Base-by-base conservation (phyloP, 2,329 filamentous ascomycete genomes). In the Periglandula ipomoeae region DNA sequence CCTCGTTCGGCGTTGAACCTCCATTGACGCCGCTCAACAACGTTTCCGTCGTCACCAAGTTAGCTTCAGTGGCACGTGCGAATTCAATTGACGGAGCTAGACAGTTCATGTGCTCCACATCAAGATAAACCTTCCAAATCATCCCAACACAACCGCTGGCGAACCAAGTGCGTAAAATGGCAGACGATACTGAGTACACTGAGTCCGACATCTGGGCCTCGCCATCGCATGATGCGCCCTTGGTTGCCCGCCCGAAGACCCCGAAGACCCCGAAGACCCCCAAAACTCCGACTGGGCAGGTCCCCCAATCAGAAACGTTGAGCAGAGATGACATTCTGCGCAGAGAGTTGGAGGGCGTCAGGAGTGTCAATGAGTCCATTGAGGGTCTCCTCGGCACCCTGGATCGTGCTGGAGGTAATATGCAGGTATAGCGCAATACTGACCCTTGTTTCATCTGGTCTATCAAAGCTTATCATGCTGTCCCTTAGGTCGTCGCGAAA, bases 331-430 rank as follows among this genome's bases (percentile, higher is more conserved):
- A 81, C 2, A 78, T 81, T 13, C 71, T 98, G 57, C 83, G 79
- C 15, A 82, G 78, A 48, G 93, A 98, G 67, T 71, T 97, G 24
- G 83, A 89, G 53, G 86, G 84, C 43, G 83, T 98, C 27, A 82
- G 85, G 50, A 85, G 85, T 57, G 87, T 97, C 62, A 98, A 98
- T 67, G 78, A 83, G 57, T 84, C 89, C 37, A 87, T 98, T 52
- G 89, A 96, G 64, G 80, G 79, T 20, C 81, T 90, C 24, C 77
- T 89, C 23, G 75, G 77, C 27, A 87, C 84, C 39, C 70, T 93
- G 20, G 79, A 85, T 56, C 80, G 81, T 53, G 83, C 86, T 22
- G 84, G 81, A 59, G 78, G 76, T 49, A 90, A 90, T 65, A 93
- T 93, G 87, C 74, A 81, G 59, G 84, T 87, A 70, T 46, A 58